Percentiles rank a stretch among this genome's conserved stretches.
Conservation (phyloP, 2,329 filamentous ascomycete species). For the Chaetomium strumarium region DNA sequence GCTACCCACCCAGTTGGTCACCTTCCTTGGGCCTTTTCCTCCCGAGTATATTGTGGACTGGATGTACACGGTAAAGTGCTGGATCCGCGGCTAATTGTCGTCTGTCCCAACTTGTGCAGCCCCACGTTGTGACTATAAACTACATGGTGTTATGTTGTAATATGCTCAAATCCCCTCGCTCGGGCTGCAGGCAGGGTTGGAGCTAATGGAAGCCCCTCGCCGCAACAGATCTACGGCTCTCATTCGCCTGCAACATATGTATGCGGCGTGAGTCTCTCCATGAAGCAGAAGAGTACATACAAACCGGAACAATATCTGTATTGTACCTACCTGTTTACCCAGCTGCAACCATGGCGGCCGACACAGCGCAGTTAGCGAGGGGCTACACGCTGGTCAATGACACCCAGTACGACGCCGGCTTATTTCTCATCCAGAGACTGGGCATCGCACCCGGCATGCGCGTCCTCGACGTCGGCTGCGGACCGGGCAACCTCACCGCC, state of each 20-base stretch:
- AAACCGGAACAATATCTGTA: too few relatives aligned
- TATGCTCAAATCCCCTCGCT: not conserved
- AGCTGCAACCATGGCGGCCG: not conserved
- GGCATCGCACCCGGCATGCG: not conserved
- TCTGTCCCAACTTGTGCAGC: not conserved
- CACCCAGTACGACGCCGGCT: not conserved
- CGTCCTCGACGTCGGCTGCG: slow-evolving; percentile 6
- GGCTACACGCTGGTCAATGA: slow-evolving; percentile 1
- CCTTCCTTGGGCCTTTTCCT: too few relatives aligned
- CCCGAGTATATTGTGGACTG: too few relatives aligned
- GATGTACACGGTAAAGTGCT: not conserved
- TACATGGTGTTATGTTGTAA: not conserved
- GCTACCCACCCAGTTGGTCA: too few relatives aligned
- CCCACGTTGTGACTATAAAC: not conserved
- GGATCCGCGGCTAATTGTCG: not conserved
- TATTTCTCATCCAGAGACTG: not conserved
- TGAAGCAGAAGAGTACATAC: too few relatives aligned
- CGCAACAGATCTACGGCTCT: too few relatives aligned
- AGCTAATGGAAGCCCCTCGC: not conserved
- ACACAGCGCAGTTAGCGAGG: not conserved
- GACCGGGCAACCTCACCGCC: slow-evolving; percentile 1
- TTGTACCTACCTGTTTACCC: not conserved
- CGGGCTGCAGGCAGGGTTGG: not conserved
- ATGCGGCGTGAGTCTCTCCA: too few relatives aligned
- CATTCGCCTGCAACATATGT: too few relatives aligned